Conservation (phyloP, 306 rosid genomes). For the Cucurbita moschata region DNA sequence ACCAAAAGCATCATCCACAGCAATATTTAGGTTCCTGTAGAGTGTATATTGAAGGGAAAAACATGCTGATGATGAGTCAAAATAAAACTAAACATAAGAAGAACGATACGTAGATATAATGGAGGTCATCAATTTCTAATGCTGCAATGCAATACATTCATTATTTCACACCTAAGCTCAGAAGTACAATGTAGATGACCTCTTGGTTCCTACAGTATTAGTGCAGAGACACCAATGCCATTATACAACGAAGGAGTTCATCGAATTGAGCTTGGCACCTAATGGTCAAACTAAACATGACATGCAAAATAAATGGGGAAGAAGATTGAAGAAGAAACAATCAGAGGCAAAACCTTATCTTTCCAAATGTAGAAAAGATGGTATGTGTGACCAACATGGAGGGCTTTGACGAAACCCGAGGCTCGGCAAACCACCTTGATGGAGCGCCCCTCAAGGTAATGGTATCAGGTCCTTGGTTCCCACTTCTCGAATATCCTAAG, state of each 20-base stretch:
- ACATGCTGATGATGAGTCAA: not conserved
- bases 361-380: constrained; percentile 78
- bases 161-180: not conserved
- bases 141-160: not conserved
- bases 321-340: not conserved
- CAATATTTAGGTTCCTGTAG: constrained; percentile 73
- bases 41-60: constrained; percentile 9
- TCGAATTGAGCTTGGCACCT: not conserved
- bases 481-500: constrained; percentile 39
- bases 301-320: not conserved
- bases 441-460: constrained; percentile 54
- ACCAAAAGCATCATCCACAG: constrained; percentile 61
- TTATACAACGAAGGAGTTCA: not conserved
- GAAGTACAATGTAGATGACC: not conserved
- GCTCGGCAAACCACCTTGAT: constrained; percentile 90
- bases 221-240: not conserved
- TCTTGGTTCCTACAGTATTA: not conserved
- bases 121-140: not conserved
- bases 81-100: not conserved
- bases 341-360: constrained; percentile 41
- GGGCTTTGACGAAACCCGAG: constrained; percentile 85
- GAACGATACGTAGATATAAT: not conserved
- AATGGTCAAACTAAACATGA: not conserved
- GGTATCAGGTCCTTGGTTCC: constrained; percentile 55
- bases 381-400: constrained; percentile 90